Evolutionary conservation across 352 stramenopile genomes (phyloP), one percentile per base, ranked within the genome.

Genomic region (Phytophthora vignae): DNA sequence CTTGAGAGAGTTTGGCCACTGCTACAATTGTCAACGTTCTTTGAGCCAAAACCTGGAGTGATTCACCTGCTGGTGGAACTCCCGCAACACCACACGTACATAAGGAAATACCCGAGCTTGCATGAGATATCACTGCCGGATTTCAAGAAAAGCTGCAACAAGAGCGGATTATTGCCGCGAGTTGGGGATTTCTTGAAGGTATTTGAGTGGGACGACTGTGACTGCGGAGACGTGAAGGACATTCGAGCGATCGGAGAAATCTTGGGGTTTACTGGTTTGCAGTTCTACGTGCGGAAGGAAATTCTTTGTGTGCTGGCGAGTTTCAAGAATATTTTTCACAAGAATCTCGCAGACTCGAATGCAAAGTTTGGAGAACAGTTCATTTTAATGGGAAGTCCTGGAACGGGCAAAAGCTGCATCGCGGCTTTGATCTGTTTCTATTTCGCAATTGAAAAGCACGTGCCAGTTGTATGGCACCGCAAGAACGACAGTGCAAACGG

Each of bases 401-500:
- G 64, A 49, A 71, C n/a, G 4, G 62, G 62, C 22, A 63, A 69
- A 42, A 69, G 62, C 21, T 69, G 53, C 53, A 59, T 57, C 9
- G 27, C 67, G 56, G 57, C 42, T 0, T 62, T 72, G 49, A 8
- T 72, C 5, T 72, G 65, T 25, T 72, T 67, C 40, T 67, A 67
- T 57, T 33, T 71, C 2, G 55, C 48, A 12, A 27, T 71, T 5
- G 6, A 38, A 5, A 17, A 52, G 10, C 40, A 66, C 21, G 3
- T 3, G 33, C 48, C 49, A n/a, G 64, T 72, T 14, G 38, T 72
- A 4, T 70, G 64, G 64, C 25, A 22, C 19, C 49, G 48, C 12
- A 11, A 11, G 8, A 3, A 31, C 8, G 4, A 5, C 1, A 5
- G 31, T 33, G 5, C 5, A 9, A 33, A 33, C 29, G 29, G 29